Base-by-base conservation (phyloP, 31 red algal genomes). In the Porphyra umbilicalis region DNA sequence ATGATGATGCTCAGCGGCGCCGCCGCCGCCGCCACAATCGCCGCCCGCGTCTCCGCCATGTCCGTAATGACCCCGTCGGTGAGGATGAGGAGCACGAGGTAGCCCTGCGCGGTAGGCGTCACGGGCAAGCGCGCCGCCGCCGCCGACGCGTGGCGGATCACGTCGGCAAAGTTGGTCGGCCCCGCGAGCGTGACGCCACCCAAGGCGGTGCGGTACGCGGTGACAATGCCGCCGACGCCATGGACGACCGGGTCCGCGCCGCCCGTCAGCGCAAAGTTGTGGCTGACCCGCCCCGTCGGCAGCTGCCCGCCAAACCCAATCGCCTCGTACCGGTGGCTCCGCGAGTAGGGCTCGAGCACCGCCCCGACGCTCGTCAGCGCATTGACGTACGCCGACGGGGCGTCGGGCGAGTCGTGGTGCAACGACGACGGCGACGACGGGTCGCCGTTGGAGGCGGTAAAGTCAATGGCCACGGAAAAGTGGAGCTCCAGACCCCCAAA, bases 321-420 rank as follows among this genome's bases (percentile, higher is more conserved):
- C 76, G 76, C 87, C 0, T 86, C 91, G 35, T 35, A 78, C 15
- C 76, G 76, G 34, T 35, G 32, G 76, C 15, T 18, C 15, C 34
- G 13, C 30, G 16, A 20, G 18, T 78, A 78, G 33, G 32, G 76
- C 33, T 1, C 9, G 0, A 78, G 16, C 25, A 78, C 76, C 16
- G 76, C 35, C 5, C 76, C 76, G 31, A 78, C 35, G 34, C 34
- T 35, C 16, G 35, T 78, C 16, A 78, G 32, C 16, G 76, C 76
- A 2, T 78, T 15, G 30, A 78, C 35, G 76, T 78, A 78, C 76
- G 76, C 35, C 76, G 35, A 35, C 33, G 76, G 32, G 16, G 35
- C 18, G 32, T 14, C 76, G 76, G 35, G 34, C 25, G 32, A 6
- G 76, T 35, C 76, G 18, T 35, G 31, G 35, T 78, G 76, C 15